Base-by-base conservation (phyloP, 1,284 basidiomycete genomes). In the Trichosporon coremiiforme region DNA sequence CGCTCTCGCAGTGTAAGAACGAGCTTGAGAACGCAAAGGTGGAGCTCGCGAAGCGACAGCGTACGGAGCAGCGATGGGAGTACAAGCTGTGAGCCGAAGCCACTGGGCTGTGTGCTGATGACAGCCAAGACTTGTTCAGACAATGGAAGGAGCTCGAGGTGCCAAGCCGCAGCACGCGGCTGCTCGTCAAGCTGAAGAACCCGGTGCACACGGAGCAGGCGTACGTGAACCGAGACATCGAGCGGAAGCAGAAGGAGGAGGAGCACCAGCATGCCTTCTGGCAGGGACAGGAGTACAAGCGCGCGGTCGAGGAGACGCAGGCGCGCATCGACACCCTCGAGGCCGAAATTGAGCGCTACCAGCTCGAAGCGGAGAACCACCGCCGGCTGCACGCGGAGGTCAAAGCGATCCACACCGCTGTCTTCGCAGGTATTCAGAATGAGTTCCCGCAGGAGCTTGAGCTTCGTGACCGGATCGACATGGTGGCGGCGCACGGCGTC, bases 191-290 rank as follows among this genome's bases (percentile, higher is more conserved):
- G 20, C 50, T 53, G 50, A 53, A 53, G 50, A 53, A 53, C 50
- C 50, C 50, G 50, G 8, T 22, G 1, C 2, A 10, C 13, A 53
- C 50, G 22, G 50, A 53, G 20, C 50, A 53, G 50, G 22, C 20
- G 20, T 25, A 22, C 4, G 50, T 15, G n/a, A 15, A 13, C 13
- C n/a, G 13, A 1, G n/a, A 22, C 50, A 25, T 5, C 10, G 50
- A 22, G 22, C 20, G 50, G 13, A 53, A 53, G 50, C 13, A 22
- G 50, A 25, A 20, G 20, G 50, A 53, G 50, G 50, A 53, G 50
- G 50, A 53, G 50, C 50, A 53, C 22, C 20, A 53, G 50, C 50
- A 53, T 20, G 50, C 50, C 7, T 53, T 53, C 50, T 53, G 53
- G 53, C 22, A 55, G 53, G 53, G 53, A 3, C 22, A 29, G 53